These are phyloP conservation scores for Scedosporium dehoogii DNA, from an alignment of 2,329 filamentous ascomycete species.

Conservation along the genomic window DNA sequence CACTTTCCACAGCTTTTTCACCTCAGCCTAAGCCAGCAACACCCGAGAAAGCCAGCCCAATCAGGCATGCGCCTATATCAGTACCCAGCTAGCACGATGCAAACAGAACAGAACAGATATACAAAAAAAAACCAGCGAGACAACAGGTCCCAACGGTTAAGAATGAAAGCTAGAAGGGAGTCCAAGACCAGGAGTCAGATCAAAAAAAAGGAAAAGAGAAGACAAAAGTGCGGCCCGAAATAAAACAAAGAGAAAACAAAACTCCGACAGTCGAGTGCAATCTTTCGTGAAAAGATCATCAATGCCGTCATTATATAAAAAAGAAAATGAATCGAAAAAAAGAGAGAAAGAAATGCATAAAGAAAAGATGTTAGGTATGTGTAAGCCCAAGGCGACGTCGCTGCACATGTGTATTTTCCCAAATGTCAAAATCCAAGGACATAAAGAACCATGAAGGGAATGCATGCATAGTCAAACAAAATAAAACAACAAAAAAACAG, in stretches of 20 bases:
- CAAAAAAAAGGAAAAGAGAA: neutral
- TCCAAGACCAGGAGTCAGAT: too few species aligned
- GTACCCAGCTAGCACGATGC: too few species aligned
- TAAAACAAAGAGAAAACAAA: neutral
- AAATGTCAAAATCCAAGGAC: conserved; percentile 12
- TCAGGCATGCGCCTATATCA: too few species aligned
- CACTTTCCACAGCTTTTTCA: too few species aligned
- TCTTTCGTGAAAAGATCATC: neutral
- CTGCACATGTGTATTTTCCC: conserved; percentile 18
- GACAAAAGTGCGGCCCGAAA: neutral
- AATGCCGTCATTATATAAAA: conserved; percentile 5
- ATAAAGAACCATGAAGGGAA: neutral
- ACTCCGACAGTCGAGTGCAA: conserved; percentile 2
- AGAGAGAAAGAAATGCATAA: conserved; percentile 9
- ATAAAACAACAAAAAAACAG: conserved; percentile 12
- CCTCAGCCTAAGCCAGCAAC: too few species aligned
- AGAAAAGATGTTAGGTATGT: conserved; percentile 11
- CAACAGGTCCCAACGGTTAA: too few species aligned
- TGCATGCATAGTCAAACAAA: neutral
- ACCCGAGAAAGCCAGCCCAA: too few species aligned
- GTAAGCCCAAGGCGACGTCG: conserved; percentile 13
- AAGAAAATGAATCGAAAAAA: conserved; percentile 13
- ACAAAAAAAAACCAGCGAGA: too few species aligned
- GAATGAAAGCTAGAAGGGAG: too few species aligned
- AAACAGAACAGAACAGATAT: too few species aligned